These are phyloP conservation scores for Erodium trifolium DNA, from an alignment of 441 rosid genomes.

Conservation along the genomic window DNA sequence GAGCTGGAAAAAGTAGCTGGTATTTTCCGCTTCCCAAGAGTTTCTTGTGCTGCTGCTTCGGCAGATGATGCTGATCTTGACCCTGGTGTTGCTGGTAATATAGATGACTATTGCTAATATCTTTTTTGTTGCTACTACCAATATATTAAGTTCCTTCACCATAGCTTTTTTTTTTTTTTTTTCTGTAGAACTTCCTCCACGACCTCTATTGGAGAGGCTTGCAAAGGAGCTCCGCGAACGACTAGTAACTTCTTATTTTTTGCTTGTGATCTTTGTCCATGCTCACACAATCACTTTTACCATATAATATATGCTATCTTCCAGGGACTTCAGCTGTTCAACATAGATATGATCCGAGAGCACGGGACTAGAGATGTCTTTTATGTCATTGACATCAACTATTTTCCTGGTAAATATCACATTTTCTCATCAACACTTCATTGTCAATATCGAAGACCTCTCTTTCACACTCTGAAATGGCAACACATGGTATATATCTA, in stretches of 20 bases:
- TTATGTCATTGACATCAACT: slow-evolving; percentile 61
- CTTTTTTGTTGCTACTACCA: too few relatives aligned
- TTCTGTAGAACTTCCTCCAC: slow-evolving; percentile 83
- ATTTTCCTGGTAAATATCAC: slow-evolving; percentile 49
- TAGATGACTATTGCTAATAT: too few relatives aligned
- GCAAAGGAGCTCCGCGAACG: slow-evolving; percentile 65
- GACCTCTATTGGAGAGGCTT: slow-evolving; percentile 68
- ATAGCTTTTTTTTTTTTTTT: slow-evolving; percentile 11
- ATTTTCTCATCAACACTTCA: not conserved
- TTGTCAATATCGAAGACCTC: not conserved
- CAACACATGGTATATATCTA: not conserved
- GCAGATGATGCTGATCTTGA: slow-evolving; percentile 84
- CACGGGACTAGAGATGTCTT: slow-evolving; percentile 51
- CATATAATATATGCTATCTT: not conserved
- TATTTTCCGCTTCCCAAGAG: slow-evolving; percentile 69
- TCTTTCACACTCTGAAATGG: too few relatives aligned
- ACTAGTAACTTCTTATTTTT: slow-evolving; percentile 44
- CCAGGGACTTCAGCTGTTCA: slow-evolving; percentile 54
- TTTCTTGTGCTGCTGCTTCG: slow-evolving; percentile 88
- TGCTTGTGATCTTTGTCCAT: not conserved
- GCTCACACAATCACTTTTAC: too few relatives aligned
- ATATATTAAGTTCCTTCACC: too few relatives aligned
- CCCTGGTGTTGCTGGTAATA: slow-evolving; percentile 27
- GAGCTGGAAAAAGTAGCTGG: slow-evolving; percentile 55
- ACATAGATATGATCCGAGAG: slow-evolving; percentile 58